Conservation (phyloP, 345 rosid species). For the Bruguiera gymnorhiza region DNA sequence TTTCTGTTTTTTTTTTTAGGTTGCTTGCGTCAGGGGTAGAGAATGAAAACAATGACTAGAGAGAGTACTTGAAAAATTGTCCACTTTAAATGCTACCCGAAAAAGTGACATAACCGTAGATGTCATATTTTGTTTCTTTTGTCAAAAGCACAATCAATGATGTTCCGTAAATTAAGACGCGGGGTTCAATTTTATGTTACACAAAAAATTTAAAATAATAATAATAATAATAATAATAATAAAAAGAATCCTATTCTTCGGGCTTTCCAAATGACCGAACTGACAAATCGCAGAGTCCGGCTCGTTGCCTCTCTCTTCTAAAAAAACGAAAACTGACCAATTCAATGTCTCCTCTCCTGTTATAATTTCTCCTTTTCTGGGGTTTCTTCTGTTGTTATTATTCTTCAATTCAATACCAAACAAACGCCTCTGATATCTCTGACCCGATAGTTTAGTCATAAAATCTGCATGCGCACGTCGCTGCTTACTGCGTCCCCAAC, state of each 20-base stretch:
- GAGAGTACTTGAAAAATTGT: too few species aligned
- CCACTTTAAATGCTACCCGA: neutral
- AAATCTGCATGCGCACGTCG: constrained; percentile 88
- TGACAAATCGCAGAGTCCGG: constrained; percentile 25
- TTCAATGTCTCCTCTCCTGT: constrained; percentile 32
- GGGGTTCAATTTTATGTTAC: neutral
- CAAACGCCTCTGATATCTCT: constrained; percentile 62
- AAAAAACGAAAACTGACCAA: constrained; percentile 35
- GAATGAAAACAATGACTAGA: too few species aligned
- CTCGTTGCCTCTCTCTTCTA: constrained; percentile 5
- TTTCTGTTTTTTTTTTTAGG: too few species aligned
- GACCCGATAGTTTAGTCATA: constrained; percentile 86
- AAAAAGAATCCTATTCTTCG: constrained; percentile 43
- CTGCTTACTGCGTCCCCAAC: constrained; percentile 35
- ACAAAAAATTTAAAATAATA: neutral
- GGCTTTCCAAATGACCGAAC: constrained; percentile 63
- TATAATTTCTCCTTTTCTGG: neutral
- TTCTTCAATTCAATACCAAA: constrained; percentile 13
- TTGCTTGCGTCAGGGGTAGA: too few species aligned
- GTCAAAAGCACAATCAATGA: neutral
- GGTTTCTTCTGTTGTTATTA: neutral
- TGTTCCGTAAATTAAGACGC: neutral
- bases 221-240: neutral
- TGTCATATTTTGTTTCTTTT: neutral
- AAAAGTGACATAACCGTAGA: neutral